These are phyloP conservation scores for Gracilaria gracilis DNA, from an alignment of 23 red algal species.

Conservation along the genomic window DNA sequence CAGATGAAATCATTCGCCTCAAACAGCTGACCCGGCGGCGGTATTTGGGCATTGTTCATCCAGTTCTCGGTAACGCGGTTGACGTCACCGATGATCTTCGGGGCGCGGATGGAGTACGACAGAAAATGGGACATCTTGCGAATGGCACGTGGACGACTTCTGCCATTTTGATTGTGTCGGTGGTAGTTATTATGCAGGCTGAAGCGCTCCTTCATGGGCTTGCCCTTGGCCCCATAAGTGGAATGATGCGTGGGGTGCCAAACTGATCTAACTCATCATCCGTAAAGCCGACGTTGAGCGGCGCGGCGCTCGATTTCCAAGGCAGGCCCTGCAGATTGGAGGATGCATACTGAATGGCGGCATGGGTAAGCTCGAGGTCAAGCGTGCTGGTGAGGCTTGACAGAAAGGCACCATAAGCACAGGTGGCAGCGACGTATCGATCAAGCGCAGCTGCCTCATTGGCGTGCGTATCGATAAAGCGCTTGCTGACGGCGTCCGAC, in stretches of 20 bases:
- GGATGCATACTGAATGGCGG: constrained; percentile 58
- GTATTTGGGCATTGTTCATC: constrained; percentile 44
- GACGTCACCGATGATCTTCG: constrained; percentile 48
- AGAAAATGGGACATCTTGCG: constrained; percentile 59
- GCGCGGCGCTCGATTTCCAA: constrained; percentile 52
- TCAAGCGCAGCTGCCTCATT: constrained; percentile 2
- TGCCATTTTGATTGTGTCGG: constrained; percentile 18
- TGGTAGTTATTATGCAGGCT: constrained; percentile 53
- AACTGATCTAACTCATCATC: constrained; percentile 58
- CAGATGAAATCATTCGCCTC: constrained; percentile 53
- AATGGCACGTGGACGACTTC: constrained; percentile 22
- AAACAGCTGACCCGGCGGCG: constrained; percentile 34
- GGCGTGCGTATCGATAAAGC: constrained; percentile 3
- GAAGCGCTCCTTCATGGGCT: constrained; percentile 53
- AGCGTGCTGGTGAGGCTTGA: constrained; percentile 33
- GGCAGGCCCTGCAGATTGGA: constrained; percentile 52
- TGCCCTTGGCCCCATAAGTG: constrained; percentile 20
- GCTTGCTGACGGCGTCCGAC: constrained; percentile 6
- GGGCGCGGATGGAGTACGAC: constrained; percentile 40
- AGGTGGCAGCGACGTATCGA: constrained; percentile 38
- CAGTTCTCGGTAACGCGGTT: constrained; percentile 43
- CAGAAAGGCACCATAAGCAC: constrained; percentile 62
- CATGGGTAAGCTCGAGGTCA: constrained; percentile 63
- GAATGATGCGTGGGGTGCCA: constrained; percentile 18
- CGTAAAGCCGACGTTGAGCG: constrained; percentile 50